phyloP scores from a whole-genome alignment of 2,329 filamentous ascomycete genomes.

The Fusarium torreyae region DNA sequence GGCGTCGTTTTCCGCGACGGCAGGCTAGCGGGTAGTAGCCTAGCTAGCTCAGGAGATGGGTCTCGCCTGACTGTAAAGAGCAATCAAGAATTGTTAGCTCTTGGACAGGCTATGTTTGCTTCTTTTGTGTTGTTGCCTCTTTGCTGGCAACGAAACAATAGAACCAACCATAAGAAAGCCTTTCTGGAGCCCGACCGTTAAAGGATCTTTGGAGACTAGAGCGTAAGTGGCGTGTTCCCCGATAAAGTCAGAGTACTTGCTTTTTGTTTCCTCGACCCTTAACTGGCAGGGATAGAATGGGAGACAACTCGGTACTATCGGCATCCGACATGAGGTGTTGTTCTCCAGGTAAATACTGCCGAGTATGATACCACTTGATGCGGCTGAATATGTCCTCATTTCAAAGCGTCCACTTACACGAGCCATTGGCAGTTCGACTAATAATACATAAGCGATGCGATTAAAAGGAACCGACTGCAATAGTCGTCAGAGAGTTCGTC shows the following conservation, averaged over 20 bases:
- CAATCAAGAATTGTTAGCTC: neutral
- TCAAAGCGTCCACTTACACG: conserved; percentile 7
- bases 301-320: neutral
- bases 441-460: neutral
- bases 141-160: conserved; percentile 2
- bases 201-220: conserved; percentile 15
- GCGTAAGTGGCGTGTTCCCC: conserved; percentile 5
- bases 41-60: conserved; percentile 16
- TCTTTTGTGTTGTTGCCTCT: conserved; percentile 12
- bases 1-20: conserved; percentile 11
- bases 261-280: conserved; percentile 28
- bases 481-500: conserved; percentile 26
- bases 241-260: conserved; percentile 12
- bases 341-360: neutral
- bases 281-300: conserved; percentile 1
- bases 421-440: neutral
- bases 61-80: neutral
- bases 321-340: neutral
- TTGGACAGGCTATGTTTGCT: conserved; percentile 24
- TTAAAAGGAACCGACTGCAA: conserved; percentile 1
- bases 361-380: neutral
- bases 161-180: conserved; percentile 18
- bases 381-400: neutral
- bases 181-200: conserved; percentile 5
- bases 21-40: conserved; percentile 20